Evolutionary conservation across 2,329 filamentous ascomycete genomes (phyloP), one percentile per base, ranked within the genome.

Genomic region (Calonectria henricotiae): DNA sequence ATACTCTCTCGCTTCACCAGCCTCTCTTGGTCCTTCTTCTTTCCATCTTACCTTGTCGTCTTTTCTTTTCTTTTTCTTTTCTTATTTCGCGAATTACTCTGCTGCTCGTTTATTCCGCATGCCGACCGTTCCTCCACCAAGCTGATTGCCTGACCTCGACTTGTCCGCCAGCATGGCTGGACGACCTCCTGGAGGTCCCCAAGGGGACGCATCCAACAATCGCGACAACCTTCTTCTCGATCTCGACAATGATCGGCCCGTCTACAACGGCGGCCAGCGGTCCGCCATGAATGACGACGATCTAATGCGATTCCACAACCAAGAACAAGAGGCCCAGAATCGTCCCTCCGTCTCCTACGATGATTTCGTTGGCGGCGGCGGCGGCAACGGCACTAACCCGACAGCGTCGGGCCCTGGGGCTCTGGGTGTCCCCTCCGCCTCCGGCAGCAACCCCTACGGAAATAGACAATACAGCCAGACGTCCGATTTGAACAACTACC

Each of bases 261-360:
- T 88, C 69, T 97, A 98, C 83, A 90, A 89, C 81, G 88, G 88
- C 75, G 94, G 94, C 73, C 92, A 95, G 81, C 90, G 91, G 68
- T 92, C 95, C 61, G 90, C 92, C n/a, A 86, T 93, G 71, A 92
- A 92, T 81, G 95, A 98, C 81, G 93, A 97, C 75, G 91, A 95
- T 74, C 86, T 97, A 58, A 85, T 96, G 79, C 89, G 91, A 80
- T 90, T 90, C 74, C 95, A 94, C 84, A 89, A 93, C 78, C 90
- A 92, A 79, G 88, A 93, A 78, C 89, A 93, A 74, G 85, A 88
- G 76, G 85, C 88, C 55, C 89, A 89, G 71, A 76, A 90, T 68
- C 93, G 96, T 75, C 94, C 95, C 63, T 98, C 95, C 30, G 91
- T 96, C 63, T 97, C 95, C 69, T 98, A 98, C 83, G 96, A 98